A percentile compares a stretch with the other conserved stretches of the same genome.
These are phyloP conservation scores for Croton laevigatus DNA, from an alignment of 441 rosid genomes.

Conservation along the genomic window DNA sequence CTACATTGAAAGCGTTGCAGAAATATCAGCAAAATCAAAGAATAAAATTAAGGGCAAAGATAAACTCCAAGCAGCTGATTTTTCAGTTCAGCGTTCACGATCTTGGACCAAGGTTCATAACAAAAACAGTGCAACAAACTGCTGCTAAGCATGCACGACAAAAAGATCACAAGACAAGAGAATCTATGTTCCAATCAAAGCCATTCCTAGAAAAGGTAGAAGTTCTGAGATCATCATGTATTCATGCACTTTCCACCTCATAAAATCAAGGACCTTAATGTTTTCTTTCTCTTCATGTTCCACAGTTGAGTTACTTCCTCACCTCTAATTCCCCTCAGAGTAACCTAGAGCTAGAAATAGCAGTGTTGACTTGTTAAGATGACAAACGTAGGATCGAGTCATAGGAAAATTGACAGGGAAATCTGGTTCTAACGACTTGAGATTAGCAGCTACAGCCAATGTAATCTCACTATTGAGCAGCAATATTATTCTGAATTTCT, in stretches of 20 bases:
- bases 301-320: not conserved
- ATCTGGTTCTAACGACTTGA: not conserved
- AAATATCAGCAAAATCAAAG: too few relatives aligned
- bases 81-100: too few relatives aligned
- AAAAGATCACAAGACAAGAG: not conserved
- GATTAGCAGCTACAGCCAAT: not conserved
- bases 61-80: too few relatives aligned
- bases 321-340: not conserved
- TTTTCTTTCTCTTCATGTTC: not conserved
- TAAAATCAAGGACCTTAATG: not conserved
- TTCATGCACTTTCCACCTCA: not conserved
- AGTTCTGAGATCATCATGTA: not conserved
- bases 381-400: too few relatives aligned
- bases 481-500: too few relatives aligned
- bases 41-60: too few relatives aligned
- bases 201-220: not conserved
- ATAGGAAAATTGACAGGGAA: too few relatives aligned
- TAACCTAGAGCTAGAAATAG: not conserved
- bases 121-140: not conserved
- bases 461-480: not conserved
- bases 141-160: not conserved
- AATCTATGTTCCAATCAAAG: not conserved
- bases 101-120: too few relatives aligned
- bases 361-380: not conserved
- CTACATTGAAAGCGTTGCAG: too few relatives aligned